Evolutionary conservation across 768 basidiomycete genomes (phyloP).

Genomic region (Hygrophorus russula): DNA sequence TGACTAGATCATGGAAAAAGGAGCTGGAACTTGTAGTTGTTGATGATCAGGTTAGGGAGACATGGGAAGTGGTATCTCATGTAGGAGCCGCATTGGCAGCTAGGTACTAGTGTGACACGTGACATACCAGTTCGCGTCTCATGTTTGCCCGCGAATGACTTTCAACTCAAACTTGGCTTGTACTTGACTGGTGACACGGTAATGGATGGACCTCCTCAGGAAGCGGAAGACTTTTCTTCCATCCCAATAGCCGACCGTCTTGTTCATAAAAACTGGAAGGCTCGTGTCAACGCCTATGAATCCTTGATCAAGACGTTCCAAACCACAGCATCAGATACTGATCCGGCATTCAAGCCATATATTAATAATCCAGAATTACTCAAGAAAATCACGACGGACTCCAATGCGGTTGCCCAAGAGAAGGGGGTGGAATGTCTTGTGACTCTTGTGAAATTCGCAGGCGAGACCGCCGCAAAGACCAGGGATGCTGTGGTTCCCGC

Average conservation of each 20-base stretch:
- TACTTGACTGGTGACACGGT: slow-evolving; percentile 7
- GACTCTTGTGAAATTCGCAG: slow-evolving; percentile 81
- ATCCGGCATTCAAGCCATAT: slow-evolving; percentile 91
- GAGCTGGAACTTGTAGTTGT: slow-evolving; percentile 29
- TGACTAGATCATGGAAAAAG: slow-evolving; percentile 29
- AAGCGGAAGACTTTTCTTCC: slow-evolving; percentile 85
- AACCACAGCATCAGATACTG: slow-evolving; percentile 83
- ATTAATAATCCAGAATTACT: slow-evolving; percentile 64
- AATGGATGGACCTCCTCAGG: slow-evolving; percentile 89
- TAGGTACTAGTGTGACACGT: slow-evolving; percentile 3
- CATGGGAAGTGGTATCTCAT: slow-evolving; percentile 46
- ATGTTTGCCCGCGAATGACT: too few relatives aligned
- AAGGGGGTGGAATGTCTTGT: slow-evolving; percentile 89
- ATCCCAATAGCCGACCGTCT: slow-evolving; percentile 74
- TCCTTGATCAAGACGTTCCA: slow-evolving; percentile 78
- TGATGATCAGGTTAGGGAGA: slow-evolving; percentile 41
- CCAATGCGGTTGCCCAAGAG: slow-evolving; percentile 97
- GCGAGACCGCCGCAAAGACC: slow-evolving; percentile 76
- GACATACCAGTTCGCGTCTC: slow-evolving; percentile 5
- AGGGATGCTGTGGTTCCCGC: slow-evolving; percentile 78
- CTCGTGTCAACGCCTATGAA: slow-evolving; percentile 88
- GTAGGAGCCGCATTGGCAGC: slow-evolving; percentile 46
- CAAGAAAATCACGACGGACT: slow-evolving; percentile 80
- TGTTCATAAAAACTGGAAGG: slow-evolving; percentile 98
- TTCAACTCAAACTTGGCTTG: neutral